Evolutionary conservation across 1,284 basidiomycete genomes (phyloP).

Genomic region (Laetiporus sulphureus): DNA sequence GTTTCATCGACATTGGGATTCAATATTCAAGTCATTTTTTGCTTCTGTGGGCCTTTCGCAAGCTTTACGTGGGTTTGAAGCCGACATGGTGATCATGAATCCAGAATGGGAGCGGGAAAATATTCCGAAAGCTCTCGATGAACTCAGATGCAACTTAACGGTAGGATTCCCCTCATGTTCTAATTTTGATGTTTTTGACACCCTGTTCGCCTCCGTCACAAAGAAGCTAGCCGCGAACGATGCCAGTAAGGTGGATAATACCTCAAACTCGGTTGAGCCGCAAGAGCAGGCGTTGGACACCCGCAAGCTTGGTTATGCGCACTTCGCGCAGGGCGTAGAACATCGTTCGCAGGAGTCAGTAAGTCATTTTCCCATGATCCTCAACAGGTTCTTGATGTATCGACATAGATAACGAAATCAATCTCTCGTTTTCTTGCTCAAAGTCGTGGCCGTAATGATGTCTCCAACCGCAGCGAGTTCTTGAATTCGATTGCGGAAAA

Average conservation of each 20-base stretch:
- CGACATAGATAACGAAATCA: constrained; percentile 52
- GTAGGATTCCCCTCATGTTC: too few species aligned
- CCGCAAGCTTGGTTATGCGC: constrained; percentile 57
- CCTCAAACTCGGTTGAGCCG: constrained; percentile 15
- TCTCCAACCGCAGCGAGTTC: constrained; percentile 71
- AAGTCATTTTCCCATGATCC: constrained; percentile 19
- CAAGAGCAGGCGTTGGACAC: constrained; percentile 42
- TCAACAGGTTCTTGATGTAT: not conserved
- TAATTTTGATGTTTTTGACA: too few species aligned
- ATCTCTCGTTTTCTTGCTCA: constrained; percentile 64
- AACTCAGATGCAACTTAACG: constrained; percentile 44
- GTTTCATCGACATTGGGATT: constrained; percentile 56
- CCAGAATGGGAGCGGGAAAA: constrained; percentile 52
- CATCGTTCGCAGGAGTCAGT: constrained; percentile 53
- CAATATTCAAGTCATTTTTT: constrained; percentile 48
- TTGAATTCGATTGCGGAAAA: constrained; percentile 51
- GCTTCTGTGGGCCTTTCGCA: constrained; percentile 51
- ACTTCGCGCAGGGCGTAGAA: constrained; percentile 35
- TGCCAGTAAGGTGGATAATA: too few species aligned
- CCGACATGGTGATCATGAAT: constrained; percentile 66
- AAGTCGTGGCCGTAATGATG: constrained; percentile 62
- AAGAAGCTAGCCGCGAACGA: too few species aligned
- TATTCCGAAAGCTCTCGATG: constrained; percentile 47
- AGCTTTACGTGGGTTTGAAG: constrained; percentile 55
- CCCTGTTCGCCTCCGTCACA: too few species aligned